Evolutionary conservation across 2,329 filamentous ascomycete genomes (phyloP), one percentile per base, ranked within the genome.

Genomic region (Talaromyces amestolkiae): DNA sequence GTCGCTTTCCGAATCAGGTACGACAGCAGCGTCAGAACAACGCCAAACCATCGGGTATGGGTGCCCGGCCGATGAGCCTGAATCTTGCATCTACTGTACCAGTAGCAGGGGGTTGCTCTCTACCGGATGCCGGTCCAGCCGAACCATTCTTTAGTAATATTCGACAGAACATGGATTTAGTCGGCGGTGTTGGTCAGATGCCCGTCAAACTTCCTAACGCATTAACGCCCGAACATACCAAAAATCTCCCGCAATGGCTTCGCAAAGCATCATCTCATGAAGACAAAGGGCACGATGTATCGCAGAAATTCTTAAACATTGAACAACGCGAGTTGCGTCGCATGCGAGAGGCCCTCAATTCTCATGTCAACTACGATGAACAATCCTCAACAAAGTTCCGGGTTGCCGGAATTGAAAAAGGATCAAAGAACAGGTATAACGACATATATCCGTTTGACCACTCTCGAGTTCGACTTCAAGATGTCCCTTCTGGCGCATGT

Each of bases 401-500:
- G 71, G 87, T 99, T 61, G 95, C 91, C 0, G 95, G 95, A 8
- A 91, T 99, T 35, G 95, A 99, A 73, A 95, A 97, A 76, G 95
- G 95, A 8, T 87, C 85, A 19, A 98, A 98, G 81, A 99, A 99
- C 72, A 87, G 95, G 9, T 99, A 99, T 81, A 98, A 97, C 80
- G 96, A 97, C 71, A 97, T 98, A 64, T 89, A 96, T 79, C 95
- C 95, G 0, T 99, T 96, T 75, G 94, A 98, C 73, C 95, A 99
- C 77, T 89, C 92, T 2, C 84, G 95, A 66, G 95, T 99, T 63
- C 92, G 87, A 69, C 79, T 99, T 56, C 84, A 91, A 69, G 86
- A 87, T 49, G 86, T 89, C 41, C 80, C 85, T 0, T 81, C 85
- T 1, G 89, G 89, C 13, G 84, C 83, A 24, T 97, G 94, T 76